phyloP scores from a whole-genome alignment of 2,329 filamentous ascomycete species.

The Clonostachys solani region DNA sequence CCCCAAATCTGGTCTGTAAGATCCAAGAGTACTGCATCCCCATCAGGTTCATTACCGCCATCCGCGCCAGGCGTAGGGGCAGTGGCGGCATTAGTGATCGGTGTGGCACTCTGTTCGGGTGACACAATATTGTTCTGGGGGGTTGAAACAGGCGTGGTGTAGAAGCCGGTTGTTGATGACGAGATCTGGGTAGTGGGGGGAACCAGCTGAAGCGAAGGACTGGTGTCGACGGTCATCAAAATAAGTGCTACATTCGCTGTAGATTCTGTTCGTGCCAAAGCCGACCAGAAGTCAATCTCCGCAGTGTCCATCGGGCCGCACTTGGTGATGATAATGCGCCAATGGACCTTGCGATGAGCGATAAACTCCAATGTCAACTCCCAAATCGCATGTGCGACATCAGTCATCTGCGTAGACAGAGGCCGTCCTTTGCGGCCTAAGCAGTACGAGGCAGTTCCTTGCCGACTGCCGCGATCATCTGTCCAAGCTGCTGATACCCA shows the following conservation, averaged over 20 bases:
- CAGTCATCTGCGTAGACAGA: slow-evolving; percentile 48
- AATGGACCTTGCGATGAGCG: slow-evolving; percentile 64
- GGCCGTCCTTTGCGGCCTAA: slow-evolving; percentile 54
- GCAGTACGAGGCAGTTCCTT: slow-evolving; percentile 71
- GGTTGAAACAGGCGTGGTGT: slow-evolving; percentile 64
- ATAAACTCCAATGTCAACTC: slow-evolving; percentile 72
- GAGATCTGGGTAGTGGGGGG: slow-evolving; percentile 49
- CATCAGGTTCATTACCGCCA: slow-evolving; percentile 31
- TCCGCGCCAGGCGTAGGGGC: slow-evolving; percentile 42
- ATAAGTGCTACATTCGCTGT: slow-evolving; percentile 49
- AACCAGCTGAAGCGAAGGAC: slow-evolving; percentile 59
- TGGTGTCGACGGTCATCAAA: slow-evolving; percentile 61
- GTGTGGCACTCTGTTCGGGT: slow-evolving; percentile 52
- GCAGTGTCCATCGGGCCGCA: slow-evolving; percentile 62
- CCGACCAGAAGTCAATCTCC: slow-evolving; percentile 58
- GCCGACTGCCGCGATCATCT: slow-evolving; percentile 69
- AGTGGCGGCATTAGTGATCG: slow-evolving; percentile 36
- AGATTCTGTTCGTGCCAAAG: slow-evolving; percentile 45
- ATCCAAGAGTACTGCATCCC: slow-evolving; percentile 67
- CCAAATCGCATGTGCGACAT: slow-evolving; percentile 75
- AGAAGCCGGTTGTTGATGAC: slow-evolving; percentile 37
- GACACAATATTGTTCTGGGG: slow-evolving; percentile 57
- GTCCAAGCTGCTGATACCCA: slow-evolving; percentile 83
- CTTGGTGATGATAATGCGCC: slow-evolving; percentile 74
- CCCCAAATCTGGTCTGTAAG: slow-evolving; percentile 74